phyloP scores from a whole-genome alignment of 352 stramenopile species.

The Blastocystis sp. region DNA sequence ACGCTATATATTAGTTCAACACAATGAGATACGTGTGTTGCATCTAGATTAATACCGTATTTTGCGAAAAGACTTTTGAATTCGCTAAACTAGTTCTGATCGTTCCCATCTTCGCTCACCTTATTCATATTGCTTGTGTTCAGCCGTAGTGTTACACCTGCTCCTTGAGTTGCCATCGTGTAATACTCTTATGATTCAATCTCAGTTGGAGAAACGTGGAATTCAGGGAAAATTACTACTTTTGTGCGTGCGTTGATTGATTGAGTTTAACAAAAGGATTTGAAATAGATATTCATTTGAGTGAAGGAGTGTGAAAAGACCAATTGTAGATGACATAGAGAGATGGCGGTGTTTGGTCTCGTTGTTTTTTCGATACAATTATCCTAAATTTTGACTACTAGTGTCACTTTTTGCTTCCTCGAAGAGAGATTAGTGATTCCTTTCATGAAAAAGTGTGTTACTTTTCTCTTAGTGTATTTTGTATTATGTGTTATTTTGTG shows the following conservation, averaged over 20 bases:
- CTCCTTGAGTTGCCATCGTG: background rate
- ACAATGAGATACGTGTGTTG: background rate
- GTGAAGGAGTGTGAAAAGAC: background rate
- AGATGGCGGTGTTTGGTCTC: too few relatives aligned
- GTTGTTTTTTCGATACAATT: too few relatives aligned
- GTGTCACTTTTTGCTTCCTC: too few relatives aligned
- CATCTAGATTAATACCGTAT: slow-evolving; percentile 37
- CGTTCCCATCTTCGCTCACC: background rate
- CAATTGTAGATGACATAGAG: background rate
- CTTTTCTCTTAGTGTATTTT: too few relatives aligned
- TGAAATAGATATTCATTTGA: background rate
- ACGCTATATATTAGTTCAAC: background rate
- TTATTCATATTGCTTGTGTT: slow-evolving; percentile 65
- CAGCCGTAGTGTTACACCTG: background rate
- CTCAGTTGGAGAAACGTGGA: background rate
- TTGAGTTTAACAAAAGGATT: too few relatives aligned
- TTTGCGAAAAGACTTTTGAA: slow-evolving; percentile 46
- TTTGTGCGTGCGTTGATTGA: background rate
- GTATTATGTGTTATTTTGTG: too few relatives aligned
- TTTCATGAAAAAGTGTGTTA: too few relatives aligned
- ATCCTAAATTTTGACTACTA: too few relatives aligned
- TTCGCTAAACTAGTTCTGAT: slow-evolving; percentile 8
- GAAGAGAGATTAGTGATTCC: too few relatives aligned
- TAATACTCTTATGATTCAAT: background rate
- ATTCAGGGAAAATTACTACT: slow-evolving; percentile 4